phyloP scores from a whole-genome alignment of 1,139 yeast species.

The Lodderomyces jiufengensis region DNA sequence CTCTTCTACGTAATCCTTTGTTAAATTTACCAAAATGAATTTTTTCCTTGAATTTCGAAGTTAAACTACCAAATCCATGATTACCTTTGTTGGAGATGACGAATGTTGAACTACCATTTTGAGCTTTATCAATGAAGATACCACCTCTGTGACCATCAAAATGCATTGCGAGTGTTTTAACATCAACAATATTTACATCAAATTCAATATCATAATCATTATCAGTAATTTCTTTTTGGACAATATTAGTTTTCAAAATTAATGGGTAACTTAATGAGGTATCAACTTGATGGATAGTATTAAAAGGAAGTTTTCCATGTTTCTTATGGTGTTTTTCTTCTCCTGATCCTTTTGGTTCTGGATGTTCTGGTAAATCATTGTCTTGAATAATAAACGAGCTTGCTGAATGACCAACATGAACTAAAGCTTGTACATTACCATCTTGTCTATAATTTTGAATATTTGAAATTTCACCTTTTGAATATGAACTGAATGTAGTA shows the following conservation, averaged over 20 bases:
- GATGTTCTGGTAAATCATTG: conserved; percentile 11
- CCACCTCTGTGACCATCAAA: conserved; percentile 20
- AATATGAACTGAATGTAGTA: conserved; percentile 24
- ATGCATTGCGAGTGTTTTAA: conserved; percentile 15
- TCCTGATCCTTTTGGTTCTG: conserved; percentile 1
- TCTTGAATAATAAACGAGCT: conserved; percentile 19
- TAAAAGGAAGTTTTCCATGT: conserved; percentile 5
- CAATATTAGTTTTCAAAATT: conserved; percentile 14
- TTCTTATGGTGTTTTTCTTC: neutral
- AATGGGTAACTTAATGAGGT: conserved; percentile 23
- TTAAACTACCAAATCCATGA: conserved; percentile 44
- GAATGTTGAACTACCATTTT: conserved; percentile 48
- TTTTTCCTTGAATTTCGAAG: conserved; percentile 35
- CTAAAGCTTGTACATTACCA: conserved; percentile 33
- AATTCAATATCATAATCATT: conserved; percentile 19
- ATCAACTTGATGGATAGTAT: conserved; percentile 17
- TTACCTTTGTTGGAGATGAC: conserved; percentile 47
- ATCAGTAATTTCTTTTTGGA: conserved; percentile 8
- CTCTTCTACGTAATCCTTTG: conserved; percentile 35
- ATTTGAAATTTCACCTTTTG: conserved; percentile 31
- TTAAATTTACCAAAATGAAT: conserved; percentile 19
- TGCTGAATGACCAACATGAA: conserved; percentile 23
- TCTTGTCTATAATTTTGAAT: conserved; percentile 25
- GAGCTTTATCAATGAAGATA: conserved; percentile 19
- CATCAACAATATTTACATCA: conserved; percentile 17